These are phyloP conservation scores for Cryphonectria naterciae DNA, from an alignment of 2,329 filamentous ascomycete genomes.

Conservation along the genomic window DNA sequence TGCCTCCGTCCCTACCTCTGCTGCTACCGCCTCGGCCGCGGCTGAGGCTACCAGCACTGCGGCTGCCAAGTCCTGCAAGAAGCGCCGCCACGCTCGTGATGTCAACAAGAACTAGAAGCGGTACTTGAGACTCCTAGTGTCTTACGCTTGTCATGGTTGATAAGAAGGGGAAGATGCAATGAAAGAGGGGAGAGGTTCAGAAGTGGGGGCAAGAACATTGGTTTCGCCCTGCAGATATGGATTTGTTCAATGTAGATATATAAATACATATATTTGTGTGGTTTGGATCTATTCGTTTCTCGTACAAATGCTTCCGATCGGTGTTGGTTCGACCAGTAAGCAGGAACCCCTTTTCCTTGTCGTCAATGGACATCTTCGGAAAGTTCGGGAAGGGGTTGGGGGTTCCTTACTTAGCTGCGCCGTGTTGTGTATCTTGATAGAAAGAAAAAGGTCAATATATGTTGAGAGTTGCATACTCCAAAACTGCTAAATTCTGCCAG, in stretches of 20 bases:
- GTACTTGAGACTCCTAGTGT: neutral
- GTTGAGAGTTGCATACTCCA: neutral
- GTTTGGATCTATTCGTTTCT: conserved; percentile 22
- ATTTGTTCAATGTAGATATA: neutral
- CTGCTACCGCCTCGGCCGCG: conserved; percentile 20
- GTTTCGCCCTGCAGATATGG: too few relatives aligned
- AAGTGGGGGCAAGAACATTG: neutral
- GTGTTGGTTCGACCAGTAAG: neutral
- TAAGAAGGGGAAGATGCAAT: too few relatives aligned
- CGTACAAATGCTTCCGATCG: conserved; percentile 26
- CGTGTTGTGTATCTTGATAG: neutral
- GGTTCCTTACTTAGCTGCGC: neutral
- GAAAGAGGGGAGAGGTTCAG: neutral
- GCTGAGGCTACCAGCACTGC: neutral
- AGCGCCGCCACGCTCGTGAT: conserved; percentile 19
- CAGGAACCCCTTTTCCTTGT: neutral
- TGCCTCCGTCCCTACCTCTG: conserved; percentile 29
- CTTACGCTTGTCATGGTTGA: neutral
- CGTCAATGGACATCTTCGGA: neutral
- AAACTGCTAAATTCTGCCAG: neutral
- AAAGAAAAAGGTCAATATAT: neutral
- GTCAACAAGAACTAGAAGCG: neutral
- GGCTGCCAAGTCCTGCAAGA: conserved; percentile 14
- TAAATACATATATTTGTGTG: neutral
- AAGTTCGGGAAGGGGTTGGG: neutral